Evolutionary conservation across 1,284 basidiomycete genomes (phyloP).

Genomic region (Trametes hirsuta): DNA sequence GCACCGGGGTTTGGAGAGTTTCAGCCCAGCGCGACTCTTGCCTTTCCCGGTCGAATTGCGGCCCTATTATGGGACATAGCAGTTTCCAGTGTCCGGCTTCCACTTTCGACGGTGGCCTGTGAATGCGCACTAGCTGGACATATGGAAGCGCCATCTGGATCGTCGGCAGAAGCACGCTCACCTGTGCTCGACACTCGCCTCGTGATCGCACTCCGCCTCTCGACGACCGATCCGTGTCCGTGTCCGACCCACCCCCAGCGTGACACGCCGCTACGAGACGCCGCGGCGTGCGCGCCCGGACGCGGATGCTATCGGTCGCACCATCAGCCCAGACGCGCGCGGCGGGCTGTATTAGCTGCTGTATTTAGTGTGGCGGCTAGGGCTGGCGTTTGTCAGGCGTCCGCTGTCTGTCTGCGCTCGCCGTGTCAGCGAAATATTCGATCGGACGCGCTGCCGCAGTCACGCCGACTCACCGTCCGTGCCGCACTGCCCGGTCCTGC

Average conservation of each 20-base stretch:
- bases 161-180: constrained; percentile 28
- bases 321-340: constrained; percentile 1
- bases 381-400: constrained; percentile 22
- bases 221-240: constrained; percentile 15
- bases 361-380: constrained; percentile 11
- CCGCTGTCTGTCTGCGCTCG: constrained; percentile 12
- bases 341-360: background rate
- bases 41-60: constrained; percentile 23
- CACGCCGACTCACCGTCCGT: constrained; percentile 13
- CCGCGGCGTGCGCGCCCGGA: background rate
- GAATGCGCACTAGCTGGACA: constrained; percentile 12
- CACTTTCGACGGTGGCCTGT: constrained; percentile 7
- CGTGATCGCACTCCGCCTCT: constrained; percentile 17
- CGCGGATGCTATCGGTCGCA: constrained; percentile 9
- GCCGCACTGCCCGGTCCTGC: constrained; percentile 27
- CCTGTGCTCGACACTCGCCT: constrained; percentile 17
- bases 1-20: constrained; percentile 25
- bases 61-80: constrained; percentile 21
- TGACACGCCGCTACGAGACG: constrained; percentile 15
- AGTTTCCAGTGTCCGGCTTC: constrained; percentile 4
- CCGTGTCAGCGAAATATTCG: constrained; percentile 24
- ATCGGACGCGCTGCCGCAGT: constrained; percentile 26
- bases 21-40: constrained; percentile 20
- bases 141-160: constrained; percentile 25
- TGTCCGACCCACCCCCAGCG: constrained; percentile 1